Conservation (phyloP, 129 eudicot genomes). For the Centrapalus pauciflorus region DNA sequence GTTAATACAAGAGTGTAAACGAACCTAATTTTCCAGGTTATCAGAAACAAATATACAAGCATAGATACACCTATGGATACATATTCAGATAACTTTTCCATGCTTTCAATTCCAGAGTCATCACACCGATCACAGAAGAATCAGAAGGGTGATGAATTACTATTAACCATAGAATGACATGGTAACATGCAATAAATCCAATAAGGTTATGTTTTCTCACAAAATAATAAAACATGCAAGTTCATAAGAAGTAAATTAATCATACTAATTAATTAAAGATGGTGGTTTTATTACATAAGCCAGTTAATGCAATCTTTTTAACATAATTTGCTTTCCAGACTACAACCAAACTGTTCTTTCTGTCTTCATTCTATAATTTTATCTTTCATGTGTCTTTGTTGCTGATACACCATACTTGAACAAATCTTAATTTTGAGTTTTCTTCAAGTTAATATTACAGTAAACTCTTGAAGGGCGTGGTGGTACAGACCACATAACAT, state of each 20-base stretch:
- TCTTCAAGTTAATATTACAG: not conserved
- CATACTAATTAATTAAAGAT: not conserved
- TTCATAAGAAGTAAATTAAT: constrained; percentile 2
- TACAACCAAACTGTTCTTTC: not conserved
- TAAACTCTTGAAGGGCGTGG: not conserved
- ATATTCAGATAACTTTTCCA: not conserved
- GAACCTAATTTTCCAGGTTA: not conserved
- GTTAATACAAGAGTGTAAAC: not conserved
- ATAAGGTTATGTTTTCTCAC: not conserved
- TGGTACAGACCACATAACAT: not conserved
- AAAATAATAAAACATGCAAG: not conserved
- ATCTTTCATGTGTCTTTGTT: not conserved
- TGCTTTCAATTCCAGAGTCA: not conserved
- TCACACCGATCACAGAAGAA: not conserved
- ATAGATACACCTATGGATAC: not conserved
- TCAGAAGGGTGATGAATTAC: not conserved
- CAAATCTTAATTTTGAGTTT: not conserved
- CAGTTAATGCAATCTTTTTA: not conserved
- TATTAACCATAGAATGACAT: not conserved
- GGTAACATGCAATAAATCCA: not conserved
- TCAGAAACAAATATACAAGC: not conserved
- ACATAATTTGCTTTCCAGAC: not conserved
- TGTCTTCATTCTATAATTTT: not conserved
- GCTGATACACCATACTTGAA: not conserved
- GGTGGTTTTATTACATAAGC: not conserved